Evolutionary conservation across 1,284 basidiomycete species (phyloP), one percentile per base, ranked within the genome.

Genomic region (Phenoliferia sp.): DNA sequence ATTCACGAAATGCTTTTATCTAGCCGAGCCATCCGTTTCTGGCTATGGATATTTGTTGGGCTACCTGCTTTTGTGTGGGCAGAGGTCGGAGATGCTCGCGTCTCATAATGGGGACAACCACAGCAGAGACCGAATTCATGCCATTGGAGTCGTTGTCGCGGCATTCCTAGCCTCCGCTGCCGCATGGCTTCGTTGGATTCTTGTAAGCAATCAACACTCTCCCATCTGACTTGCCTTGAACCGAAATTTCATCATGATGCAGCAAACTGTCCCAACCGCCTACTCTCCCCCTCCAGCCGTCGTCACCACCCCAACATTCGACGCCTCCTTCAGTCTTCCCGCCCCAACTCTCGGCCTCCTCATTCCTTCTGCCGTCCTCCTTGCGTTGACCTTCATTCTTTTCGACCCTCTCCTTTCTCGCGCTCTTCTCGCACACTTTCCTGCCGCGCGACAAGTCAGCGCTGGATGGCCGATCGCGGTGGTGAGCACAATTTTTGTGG

Each of bases 381-480:
- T 73, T 39, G 68, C 68, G 2, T 35, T 72, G 32, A 69, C 69
- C 19, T 34, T 68, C 57, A 59, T 72, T 59, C 44, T 70, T 44
- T 56, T 65, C 59, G 74, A 75, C 59, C 74, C 74, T 2, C 50
- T 74, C 31, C 62, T 75, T 16, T 63, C 69, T 26, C 63, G 65
- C 5, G 61, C 66, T 2, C 63, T 73, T 2, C 62, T 69, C 32
- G 22, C 67, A 1, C 64, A 70, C 29, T 71, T 70, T 33, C 69
- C 73, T 17, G 67, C 70, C 1, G 59, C 65, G 5, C 52, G 67
- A 22, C 55, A 70, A 12, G 48, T 72, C 55, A 33, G 33, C 15
- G 59, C 67, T 1, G 67, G 68, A 1, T 76, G 72, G 73, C 66
- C 69, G 0, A 63, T 73, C 35, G 62, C 73, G 2, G 61, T 63